A percentile compares a stretch with the other conserved stretches of the same genome.
phyloP scores from a whole-genome alignment of 192 early-diverging fungal genomes.

The Coemansia sp. region DNA sequence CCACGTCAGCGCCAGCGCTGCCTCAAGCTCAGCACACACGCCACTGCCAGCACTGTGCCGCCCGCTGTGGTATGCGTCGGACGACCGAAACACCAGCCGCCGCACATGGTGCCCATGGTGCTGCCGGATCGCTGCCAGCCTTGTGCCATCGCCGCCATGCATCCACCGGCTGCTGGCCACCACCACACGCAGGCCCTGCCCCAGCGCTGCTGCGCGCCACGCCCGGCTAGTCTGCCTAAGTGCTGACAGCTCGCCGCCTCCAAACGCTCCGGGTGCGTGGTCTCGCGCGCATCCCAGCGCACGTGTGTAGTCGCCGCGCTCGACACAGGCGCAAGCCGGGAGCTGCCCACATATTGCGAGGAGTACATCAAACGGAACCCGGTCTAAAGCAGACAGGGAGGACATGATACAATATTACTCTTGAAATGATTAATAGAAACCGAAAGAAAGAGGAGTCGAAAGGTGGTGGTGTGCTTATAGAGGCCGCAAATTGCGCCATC shows the following conservation, averaged over 20 bases:
- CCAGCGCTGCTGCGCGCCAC: constrained; percentile 44
- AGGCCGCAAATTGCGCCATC: not conserved
- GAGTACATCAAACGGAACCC: constrained; percentile 42
- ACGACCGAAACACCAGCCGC: constrained; percentile 45
- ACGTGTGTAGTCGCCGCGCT: constrained; percentile 14
- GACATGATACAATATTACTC: not conserved
- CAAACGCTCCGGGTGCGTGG: constrained; percentile 46
- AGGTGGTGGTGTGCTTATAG: not conserved
- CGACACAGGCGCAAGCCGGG: constrained; percentile 25
- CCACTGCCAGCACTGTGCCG: constrained; percentile 15
- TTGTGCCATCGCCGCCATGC: constrained; percentile 19
- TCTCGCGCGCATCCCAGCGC: constrained; percentile 30
- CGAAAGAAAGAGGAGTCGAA: too few relatives aligned
- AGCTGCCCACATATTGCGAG: constrained; percentile 39
- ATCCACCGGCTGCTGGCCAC: constrained; percentile 53
- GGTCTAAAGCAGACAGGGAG: not conserved
- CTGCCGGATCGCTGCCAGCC: constrained; percentile 22
- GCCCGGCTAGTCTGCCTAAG: constrained; percentile 43
- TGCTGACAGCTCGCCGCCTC: constrained; percentile 20
- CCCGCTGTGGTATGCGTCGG: constrained; percentile 29
- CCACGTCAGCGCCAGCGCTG: constrained; percentile 39
- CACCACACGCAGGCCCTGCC: constrained; percentile 30
- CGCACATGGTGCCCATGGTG: constrained; percentile 22
- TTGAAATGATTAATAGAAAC: not conserved
- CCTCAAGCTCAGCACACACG: constrained; percentile 30